Base-by-base conservation (phyloP, 352 stramenopile genomes). In the Blastocystis hominis region DNA sequence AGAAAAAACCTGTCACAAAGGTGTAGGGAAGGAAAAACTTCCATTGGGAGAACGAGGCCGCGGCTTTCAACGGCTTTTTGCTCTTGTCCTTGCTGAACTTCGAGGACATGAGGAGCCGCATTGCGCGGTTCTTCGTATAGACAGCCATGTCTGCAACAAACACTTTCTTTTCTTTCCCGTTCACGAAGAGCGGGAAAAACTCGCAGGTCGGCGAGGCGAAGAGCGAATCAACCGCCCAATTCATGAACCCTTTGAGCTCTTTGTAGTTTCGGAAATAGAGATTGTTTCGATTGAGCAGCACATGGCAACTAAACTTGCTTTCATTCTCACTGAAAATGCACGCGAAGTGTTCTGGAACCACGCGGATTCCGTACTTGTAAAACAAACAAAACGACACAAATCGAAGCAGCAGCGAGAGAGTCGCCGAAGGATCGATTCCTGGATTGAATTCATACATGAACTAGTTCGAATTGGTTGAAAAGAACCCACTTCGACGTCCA, bases 121-220 rank as follows among this genome's bases (percentile, higher is more conserved):
- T 84, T 9, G 72, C 72, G 17, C 72, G 50, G 34, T 84, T 84
- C 72, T 84, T 84, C 36, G 72, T 84, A 53, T 84, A 84, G 50
- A 84, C 72, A 1, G 72, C 72, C 72, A 84, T 84, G 40, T 84
- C 72, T 0, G 72, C 72, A 15, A 84, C 24, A 50, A 84, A 84
- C 0, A 47, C 34, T 2, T 24, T 17, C 56, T 38, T 68, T 4
- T 64, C 40, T 6, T 66, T 53, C 5, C 15, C 24, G 46, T 68
- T 84, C n/a, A 84, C 72, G 34, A 84, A 84, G n/a, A 84, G 55
- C 7, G 44, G 24, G 6, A 13, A 84, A 53, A 84, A 84, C 44
- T 84, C 72, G 55, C 47, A 54, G 0, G 30, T 6, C 15, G 50
- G 72, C 34, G 53, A 46, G 2, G 17, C 30, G 5, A 54, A 6